These are phyloP conservation scores for Alloteropsis semialata DNA, from an alignment of 176 grass and related monocot genomes.

Conservation along the genomic window DNA sequence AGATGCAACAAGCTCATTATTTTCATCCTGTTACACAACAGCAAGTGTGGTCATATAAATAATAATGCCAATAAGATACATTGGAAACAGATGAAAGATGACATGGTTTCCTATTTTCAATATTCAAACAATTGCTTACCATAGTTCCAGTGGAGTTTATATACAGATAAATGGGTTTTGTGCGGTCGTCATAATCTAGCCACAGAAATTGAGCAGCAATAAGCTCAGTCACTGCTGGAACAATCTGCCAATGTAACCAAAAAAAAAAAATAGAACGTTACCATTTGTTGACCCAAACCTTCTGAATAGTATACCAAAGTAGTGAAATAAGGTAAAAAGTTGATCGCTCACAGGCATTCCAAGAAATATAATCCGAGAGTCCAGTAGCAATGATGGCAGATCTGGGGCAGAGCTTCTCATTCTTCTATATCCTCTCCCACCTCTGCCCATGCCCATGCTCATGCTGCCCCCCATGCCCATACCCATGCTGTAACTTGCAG, in stretches of 20 bases:
- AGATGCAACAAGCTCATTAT: conserved; percentile 63
- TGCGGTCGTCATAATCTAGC: conserved; percentile 73
- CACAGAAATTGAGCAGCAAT: conserved; percentile 79
- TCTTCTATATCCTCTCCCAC: conserved; percentile 57
- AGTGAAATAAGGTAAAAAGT: background rate
- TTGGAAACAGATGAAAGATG: background rate
- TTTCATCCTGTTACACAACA: conserved; percentile 60
- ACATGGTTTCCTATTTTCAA: background rate
- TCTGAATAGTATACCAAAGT: background rate
- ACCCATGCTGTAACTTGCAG: conserved; percentile 63
- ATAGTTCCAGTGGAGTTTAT: conserved; percentile 74
- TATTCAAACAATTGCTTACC: conserved; percentile 33
- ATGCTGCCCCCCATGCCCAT: conserved; percentile 50
- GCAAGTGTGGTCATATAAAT: conserved; percentile 9
- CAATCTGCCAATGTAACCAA: conserved; percentile 30
- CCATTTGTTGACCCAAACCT: background rate
- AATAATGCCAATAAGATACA: background rate
- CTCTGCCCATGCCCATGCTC: conserved; percentile 66
- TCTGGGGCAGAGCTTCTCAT: conserved; percentile 82
- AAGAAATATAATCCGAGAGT: conserved; percentile 76
- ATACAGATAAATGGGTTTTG: conserved; percentile 88
- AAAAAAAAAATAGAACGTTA: background rate
- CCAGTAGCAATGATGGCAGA: conserved; percentile 82
- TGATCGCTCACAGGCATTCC: conserved; percentile 76
- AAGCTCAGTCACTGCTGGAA: conserved; percentile 81